phyloP scores from a whole-genome alignment of 192 early-diverging fungal species.

The Glomus cerebriforme region DNA sequence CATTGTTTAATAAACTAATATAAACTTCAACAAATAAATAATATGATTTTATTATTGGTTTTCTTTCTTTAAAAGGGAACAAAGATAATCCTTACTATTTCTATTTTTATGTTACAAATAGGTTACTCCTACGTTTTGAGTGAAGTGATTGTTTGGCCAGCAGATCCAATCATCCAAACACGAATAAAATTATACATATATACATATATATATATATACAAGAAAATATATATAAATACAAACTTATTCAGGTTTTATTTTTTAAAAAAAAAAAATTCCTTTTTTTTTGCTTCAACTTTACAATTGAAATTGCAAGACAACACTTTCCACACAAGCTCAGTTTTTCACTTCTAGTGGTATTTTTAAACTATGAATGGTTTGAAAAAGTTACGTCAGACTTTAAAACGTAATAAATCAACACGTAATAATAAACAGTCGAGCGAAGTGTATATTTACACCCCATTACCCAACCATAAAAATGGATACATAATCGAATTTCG shows the following conservation, averaged over 20 bases:
- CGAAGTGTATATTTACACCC: neutral
- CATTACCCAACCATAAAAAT: neutral
- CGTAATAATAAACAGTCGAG: neutral
- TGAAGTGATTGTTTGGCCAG: neutral
- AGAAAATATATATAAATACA: neutral
- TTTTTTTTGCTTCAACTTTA: neutral
- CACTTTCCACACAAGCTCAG: neutral
- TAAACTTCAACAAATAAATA: too few relatives aligned
- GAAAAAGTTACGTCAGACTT: neutral
- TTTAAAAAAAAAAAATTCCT: too few relatives aligned
- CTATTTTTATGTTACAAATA: neutral
- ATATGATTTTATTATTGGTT: too few relatives aligned
- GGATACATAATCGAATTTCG: conserved; percentile 30
- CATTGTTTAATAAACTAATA: too few relatives aligned
- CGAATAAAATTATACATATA: too few relatives aligned
- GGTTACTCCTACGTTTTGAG: neutral
- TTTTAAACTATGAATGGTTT: neutral
- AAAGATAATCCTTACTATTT: neutral
- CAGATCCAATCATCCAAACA: too few relatives aligned
- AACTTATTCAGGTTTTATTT: too few relatives aligned
- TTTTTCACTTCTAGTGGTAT: too few relatives aligned
- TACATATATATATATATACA: neutral
- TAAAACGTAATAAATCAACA: neutral
- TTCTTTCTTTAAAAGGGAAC: too few relatives aligned
- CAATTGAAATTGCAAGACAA: neutral